These are phyloP conservation scores for Chalciporus piperatus DNA, from an alignment of 768 basidiomycete species.

Conservation along the genomic window DNA sequence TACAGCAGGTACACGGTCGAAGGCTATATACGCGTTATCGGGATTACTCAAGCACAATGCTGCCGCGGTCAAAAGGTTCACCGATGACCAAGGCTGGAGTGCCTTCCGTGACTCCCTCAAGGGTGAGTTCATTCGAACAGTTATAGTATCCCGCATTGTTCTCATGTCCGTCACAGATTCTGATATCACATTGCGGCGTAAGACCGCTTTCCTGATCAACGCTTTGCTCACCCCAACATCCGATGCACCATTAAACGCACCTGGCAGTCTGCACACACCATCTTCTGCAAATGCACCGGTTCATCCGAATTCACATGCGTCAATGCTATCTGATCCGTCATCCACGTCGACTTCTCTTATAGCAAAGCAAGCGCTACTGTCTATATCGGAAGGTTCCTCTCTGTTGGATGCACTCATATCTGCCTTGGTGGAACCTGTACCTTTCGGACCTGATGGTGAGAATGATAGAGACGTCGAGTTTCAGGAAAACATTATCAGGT, in stretches of 20 bases:
- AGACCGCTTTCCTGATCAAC: conserved; percentile 74
- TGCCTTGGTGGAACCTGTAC: conserved; percentile 53
- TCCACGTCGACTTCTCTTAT: conserved; percentile 49
- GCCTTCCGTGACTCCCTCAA: conserved; percentile 56
- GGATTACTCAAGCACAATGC: conserved; percentile 77
- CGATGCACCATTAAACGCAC: conserved; percentile 3
- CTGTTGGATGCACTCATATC: conserved; percentile 51
- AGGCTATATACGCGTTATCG: conserved; percentile 80
- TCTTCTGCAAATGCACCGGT: conserved; percentile 36
- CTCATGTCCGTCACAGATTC: conserved; percentile 51
- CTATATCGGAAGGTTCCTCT: conserved; percentile 29
- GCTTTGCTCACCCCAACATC: conserved; percentile 57
- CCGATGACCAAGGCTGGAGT: conserved; percentile 58
- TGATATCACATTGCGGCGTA: conserved; percentile 72
- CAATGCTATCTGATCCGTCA: conserved; percentile 52
- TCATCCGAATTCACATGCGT: conserved; percentile 73
- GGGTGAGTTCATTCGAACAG: conserved; percentile 38
- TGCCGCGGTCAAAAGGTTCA: conserved; percentile 57
- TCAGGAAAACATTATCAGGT: conserved; percentile 63
- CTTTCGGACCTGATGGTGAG: conserved; percentile 69
- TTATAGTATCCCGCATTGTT: background rate
- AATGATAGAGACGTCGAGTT: conserved; percentile 58
- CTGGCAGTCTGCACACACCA: conserved; percentile 20
- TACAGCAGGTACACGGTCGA: conserved; percentile 60
- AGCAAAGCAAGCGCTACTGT: conserved; percentile 47